A percentile compares a stretch with the other conserved stretches of the same genome.
Conservation (phyloP, 2,329 filamentous ascomycete species). For the Epichloe hybrida region DNA sequence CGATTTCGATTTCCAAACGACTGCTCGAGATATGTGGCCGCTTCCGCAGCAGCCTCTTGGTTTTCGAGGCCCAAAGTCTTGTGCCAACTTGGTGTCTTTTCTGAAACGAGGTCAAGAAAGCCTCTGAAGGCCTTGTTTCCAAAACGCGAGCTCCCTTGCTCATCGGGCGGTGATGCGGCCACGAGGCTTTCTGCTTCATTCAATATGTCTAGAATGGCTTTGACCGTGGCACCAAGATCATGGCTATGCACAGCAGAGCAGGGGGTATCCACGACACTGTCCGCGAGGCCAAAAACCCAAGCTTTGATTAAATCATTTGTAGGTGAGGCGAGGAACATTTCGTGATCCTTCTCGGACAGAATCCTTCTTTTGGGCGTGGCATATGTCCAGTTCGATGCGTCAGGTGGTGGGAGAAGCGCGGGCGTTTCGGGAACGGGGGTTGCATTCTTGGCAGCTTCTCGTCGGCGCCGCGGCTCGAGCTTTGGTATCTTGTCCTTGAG, state of each 20-base stretch:
- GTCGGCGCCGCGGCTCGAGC: conserved; percentile 49
- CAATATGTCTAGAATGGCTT: conserved; percentile 55
- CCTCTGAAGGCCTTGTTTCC: conserved; percentile 84
- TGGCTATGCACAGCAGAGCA: conserved; percentile 45
- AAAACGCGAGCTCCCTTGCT: conserved; percentile 80
- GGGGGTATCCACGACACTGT: conserved; percentile 60
- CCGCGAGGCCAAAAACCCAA: conserved; percentile 78
- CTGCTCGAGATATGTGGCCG: conserved; percentile 66
- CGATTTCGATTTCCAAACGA: conserved; percentile 75
- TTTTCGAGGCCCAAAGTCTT: conserved; percentile 38
- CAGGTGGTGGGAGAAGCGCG: conserved; percentile 52
- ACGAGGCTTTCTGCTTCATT: conserved; percentile 55
- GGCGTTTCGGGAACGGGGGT: conserved; percentile 61
- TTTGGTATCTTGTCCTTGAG: conserved; percentile 48
- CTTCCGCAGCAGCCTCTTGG: conserved; percentile 50
- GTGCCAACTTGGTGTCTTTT: conserved; percentile 50
- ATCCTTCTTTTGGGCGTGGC: conserved; percentile 63
- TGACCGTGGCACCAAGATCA: conserved; percentile 46
- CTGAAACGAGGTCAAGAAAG: conserved; percentile 58
- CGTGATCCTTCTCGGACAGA: conserved; percentile 65
- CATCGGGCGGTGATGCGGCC: conserved; percentile 59
- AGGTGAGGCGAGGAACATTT: conserved; percentile 64
- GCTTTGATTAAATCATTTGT: conserved; percentile 64
- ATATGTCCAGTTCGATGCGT: conserved; percentile 47
- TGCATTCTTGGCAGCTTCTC: conserved; percentile 40